Base-by-base conservation (phyloP, 2,329 filamentous ascomycete genomes). In the Arthrobotrys entomopaga region DNA sequence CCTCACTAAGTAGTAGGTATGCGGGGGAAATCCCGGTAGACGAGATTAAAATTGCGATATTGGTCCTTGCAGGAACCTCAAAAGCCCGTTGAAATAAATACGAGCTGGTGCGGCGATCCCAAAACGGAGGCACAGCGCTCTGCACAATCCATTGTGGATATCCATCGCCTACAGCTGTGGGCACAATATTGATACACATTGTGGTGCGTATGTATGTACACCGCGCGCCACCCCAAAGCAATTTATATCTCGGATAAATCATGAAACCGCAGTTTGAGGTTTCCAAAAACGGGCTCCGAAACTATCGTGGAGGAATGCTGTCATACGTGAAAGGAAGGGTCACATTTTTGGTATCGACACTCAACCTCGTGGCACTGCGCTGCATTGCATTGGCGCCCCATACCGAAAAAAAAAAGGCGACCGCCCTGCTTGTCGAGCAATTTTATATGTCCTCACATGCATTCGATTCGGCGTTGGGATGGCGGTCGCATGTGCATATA, bases 211-310 rank as follows among this genome's bases (percentile, higher is more conserved):
- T 34, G 7, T 29, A 42, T 58, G 54, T 42, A 16, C 20, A 15
- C 19, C 13, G 7, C 13, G 42, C 16, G 42, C 42, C 42, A 46
- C 15, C 42, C 42, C 16, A n/a, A 15, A 15, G 13, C 20, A 61
- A 38, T 59, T 69, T 57, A 57, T 49, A 15, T 46, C 42, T 70
- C 65, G 65, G 58, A 70, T 70, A 70, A 70, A 70, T 46, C 26
- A 40, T 70, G 65, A 70, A 63, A 63, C 58, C 24, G 52, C 38
- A 34, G 65, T 70, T 64, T 64, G 56, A 69, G 24, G 29, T 48
- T 69, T 56, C 65, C 65, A 63, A 70, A 70, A 70, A 58, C 52
- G 58, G 29, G 20, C 43, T 11, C 20, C 63, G 65, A 70, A 70
- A 70, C 65, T 19, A 46, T 50, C 24, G 22, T 46, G 26, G 7